These are phyloP conservation scores for Aegilops tauschii DNA, from an alignment of 176 grass and related monocot species.

Conservation along the genomic window DNA sequence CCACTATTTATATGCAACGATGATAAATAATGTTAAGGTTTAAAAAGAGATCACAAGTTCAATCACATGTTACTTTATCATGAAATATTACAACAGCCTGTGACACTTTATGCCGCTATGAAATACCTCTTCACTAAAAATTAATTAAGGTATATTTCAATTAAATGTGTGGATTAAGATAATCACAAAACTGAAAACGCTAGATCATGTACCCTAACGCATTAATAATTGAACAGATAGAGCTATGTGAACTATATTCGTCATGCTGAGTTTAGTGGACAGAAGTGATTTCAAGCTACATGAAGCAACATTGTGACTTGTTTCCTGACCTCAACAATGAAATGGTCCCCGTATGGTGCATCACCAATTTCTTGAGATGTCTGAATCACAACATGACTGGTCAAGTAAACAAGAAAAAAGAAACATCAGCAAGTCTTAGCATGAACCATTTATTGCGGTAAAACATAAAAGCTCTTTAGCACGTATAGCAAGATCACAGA, in stretches of 20 bases:
- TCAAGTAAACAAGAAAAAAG: slow-evolving; percentile 21
- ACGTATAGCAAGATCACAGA: not conserved
- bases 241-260: not conserved
- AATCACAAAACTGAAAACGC: not conserved
- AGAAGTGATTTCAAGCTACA: not conserved
- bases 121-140: not conserved
- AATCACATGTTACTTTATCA: not conserved
- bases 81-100: not conserved
- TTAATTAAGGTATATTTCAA: not conserved
- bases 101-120: not conserved
- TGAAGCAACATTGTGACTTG: slow-evolving; percentile 20
- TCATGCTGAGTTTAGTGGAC: not conserved
- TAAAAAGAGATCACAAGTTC: not conserved
- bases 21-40: slow-evolving; percentile 1
- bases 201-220: not conserved
- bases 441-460: slow-evolving; percentile 15
- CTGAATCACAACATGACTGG: slow-evolving; percentile 63
- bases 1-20: not conserved
- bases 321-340: slow-evolving; percentile 79
- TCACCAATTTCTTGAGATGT: slow-evolving; percentile 83
- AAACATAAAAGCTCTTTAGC: slow-evolving; percentile 11
- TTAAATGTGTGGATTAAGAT: not conserved
- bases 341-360: slow-evolving; percentile 86
- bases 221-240: not conserved
- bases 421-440: slow-evolving; percentile 17